Percentiles rank a stretch among this genome's conserved stretches.
Conservation (phyloP, 768 basidiomycete genomes). For the Holtermanniella nyarrowii region DNA sequence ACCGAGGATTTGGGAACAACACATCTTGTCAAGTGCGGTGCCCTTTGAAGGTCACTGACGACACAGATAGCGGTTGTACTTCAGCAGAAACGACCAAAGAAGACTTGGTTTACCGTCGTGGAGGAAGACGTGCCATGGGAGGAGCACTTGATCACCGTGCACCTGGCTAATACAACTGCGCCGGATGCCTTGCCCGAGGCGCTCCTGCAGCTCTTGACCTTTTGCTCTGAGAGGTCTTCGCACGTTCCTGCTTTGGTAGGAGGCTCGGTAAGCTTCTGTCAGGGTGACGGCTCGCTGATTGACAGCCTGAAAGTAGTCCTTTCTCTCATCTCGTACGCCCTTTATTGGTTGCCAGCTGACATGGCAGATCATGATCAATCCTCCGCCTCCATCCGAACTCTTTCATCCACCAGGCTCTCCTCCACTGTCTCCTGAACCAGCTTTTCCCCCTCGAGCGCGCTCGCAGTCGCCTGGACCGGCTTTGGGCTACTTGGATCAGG, state of each 20-base stretch:
- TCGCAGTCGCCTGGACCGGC: conserved; percentile 11
- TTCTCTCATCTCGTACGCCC: conserved; percentile 14
- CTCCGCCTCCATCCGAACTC: conserved; percentile 29
- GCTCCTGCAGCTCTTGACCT: conserved; percentile 20
- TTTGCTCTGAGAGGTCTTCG: conserved; percentile 20
- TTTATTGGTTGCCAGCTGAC: neutral
- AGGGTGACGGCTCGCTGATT: neutral
- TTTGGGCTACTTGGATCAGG: conserved; percentile 34
- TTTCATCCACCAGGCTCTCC: conserved; percentile 25
- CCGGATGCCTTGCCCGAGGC: conserved; percentile 6
- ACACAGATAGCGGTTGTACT: conserved; percentile 29
- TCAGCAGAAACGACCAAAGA: conserved; percentile 25
- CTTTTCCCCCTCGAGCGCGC: conserved; percentile 4
- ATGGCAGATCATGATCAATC: conserved; percentile 24
- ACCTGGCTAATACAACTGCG: conserved; percentile 1
- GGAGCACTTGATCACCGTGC: conserved; percentile 29
- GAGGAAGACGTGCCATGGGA: conserved; percentile 36
- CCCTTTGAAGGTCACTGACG: neutral
- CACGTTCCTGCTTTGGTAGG: conserved; percentile 21
- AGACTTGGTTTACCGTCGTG: conserved; percentile 32
- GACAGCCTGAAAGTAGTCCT: conserved; percentile 11
- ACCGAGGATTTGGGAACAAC: neutral
- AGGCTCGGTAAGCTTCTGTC: conserved; percentile 5
- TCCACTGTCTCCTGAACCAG: conserved; percentile 11
- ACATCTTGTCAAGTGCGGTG: neutral